Evolutionary conservation across 176 grass and related monocot genomes (phyloP).

Genomic region (Oryza meridionalis): DNA sequence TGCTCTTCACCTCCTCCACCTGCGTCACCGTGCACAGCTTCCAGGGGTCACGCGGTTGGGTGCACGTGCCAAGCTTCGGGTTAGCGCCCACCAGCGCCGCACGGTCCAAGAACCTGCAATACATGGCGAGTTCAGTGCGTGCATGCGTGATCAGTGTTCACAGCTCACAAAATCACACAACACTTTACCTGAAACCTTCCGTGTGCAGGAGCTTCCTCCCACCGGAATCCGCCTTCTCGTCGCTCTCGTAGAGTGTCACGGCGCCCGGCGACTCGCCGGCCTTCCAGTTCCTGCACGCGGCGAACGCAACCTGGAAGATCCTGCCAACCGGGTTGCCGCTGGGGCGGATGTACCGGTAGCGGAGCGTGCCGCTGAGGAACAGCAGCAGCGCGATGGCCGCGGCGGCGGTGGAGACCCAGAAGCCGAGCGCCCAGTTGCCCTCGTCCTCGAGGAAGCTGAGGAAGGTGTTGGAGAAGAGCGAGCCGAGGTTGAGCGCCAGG

Average conservation of each 20-base stretch:
- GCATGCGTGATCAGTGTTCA: neutral
- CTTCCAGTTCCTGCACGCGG: conserved; percentile 71
- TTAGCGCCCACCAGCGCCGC: conserved; percentile 52
- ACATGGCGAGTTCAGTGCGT: neutral
- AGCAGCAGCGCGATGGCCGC: conserved; percentile 64
- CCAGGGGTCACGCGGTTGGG: conserved; percentile 59
- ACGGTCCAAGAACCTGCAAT: conserved; percentile 68
- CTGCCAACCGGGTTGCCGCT: conserved; percentile 66
- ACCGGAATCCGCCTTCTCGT: conserved; percentile 37
- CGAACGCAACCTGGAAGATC: conserved; percentile 68
- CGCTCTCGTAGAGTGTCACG: conserved; percentile 59
- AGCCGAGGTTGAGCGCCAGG: conserved; percentile 92
- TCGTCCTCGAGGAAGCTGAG: conserved; percentile 82
- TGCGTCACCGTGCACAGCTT: conserved; percentile 83
- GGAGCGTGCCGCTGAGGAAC: conserved; percentile 62
- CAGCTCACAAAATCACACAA: neutral
- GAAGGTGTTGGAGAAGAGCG: conserved; percentile 97
- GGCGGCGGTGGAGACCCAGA: conserved; percentile 72
- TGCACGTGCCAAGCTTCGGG: conserved; percentile 13
- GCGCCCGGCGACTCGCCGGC: conserved; percentile 32
- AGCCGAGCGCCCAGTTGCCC: conserved; percentile 71
- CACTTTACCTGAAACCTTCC: conserved; percentile 53
- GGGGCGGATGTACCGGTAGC: conserved; percentile 61
- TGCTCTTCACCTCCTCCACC: conserved; percentile 91
- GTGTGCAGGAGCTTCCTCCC: conserved; percentile 63